A percentile compares a stretch with the other conserved stretches of the same genome.
phyloP scores from a whole-genome alignment of 78 protist species.

The Planoprotostelium fungivorum region DNA sequence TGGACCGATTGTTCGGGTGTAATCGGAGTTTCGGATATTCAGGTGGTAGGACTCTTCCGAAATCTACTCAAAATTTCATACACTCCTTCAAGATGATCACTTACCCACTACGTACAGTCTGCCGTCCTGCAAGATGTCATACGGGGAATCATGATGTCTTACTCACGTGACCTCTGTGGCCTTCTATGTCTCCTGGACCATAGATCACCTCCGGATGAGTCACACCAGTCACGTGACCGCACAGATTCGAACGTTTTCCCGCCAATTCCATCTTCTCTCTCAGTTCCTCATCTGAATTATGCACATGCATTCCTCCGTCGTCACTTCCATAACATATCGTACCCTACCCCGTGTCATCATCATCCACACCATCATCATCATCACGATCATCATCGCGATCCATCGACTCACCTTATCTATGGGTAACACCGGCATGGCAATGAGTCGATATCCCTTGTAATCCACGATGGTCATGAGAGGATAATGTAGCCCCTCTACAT shows the following conservation, averaged over 20 bases:
- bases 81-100: neutral
- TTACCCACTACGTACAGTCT: neutral
- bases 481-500: slow-evolving; percentile 34
- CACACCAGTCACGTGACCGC: slow-evolving; percentile 27
- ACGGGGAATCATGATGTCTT: neutral
- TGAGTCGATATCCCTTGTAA: slow-evolving; percentile 51
- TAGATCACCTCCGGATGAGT: slow-evolving; percentile 7
- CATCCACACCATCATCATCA: neutral
- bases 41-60: neutral
- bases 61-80: neutral
- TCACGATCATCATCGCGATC: neutral
- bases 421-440: slow-evolving; percentile 57
- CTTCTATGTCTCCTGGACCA: slow-evolving; percentile 56
- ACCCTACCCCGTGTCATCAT: neutral
- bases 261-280: slow-evolving; percentile 29
- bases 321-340: slow-evolving; percentile 45
- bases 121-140: neutral
- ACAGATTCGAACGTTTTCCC: slow-evolving; percentile 28
- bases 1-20: neutral
- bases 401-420: neutral
- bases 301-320: slow-evolving; percentile 42
- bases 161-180: slow-evolving; percentile 15
- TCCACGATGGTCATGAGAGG: slow-evolving; percentile 71
- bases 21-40: neutral
- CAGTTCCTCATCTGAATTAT: neutral